Evolutionary conservation across 345 rosid genomes (phyloP).

Genomic region (Geranium rotundifolium): DNA sequence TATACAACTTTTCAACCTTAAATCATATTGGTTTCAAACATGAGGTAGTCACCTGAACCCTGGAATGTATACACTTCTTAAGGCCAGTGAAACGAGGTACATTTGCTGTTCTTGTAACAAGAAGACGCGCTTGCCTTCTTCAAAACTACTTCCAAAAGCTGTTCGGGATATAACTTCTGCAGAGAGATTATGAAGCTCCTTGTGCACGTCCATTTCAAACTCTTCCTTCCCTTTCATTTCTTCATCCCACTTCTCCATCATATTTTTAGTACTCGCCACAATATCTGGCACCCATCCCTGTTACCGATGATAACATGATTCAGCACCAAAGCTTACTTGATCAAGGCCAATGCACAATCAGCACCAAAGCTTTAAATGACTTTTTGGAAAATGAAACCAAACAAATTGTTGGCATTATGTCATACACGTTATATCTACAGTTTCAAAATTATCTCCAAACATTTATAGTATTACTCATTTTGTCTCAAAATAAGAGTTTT

Average conservation of each 20-base stretch:
- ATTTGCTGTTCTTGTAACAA: conserved; percentile 58
- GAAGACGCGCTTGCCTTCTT: conserved; percentile 66
- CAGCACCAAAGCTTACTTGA: too few species aligned
- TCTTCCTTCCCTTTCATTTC: conserved; percentile 40
- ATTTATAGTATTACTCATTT: too few species aligned
- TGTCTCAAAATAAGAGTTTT: too few species aligned
- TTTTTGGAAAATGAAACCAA: too few species aligned
- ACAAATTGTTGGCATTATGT: too few species aligned
- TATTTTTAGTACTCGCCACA: conserved; percentile 29
- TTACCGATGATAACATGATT: too few species aligned
- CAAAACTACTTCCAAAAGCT: conserved; percentile 73
- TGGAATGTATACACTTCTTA: conserved; percentile 56
- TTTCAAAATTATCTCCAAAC: too few species aligned
- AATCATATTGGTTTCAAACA: too few species aligned
- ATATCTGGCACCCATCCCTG: conserved; percentile 72
- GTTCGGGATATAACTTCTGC: conserved; percentile 72
- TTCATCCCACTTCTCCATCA: conserved; percentile 63
- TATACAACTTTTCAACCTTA: too few species aligned
- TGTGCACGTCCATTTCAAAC: conserved; percentile 54
- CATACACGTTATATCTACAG: too few species aligned
- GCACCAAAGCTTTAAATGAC: too few species aligned
- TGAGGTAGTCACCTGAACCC: conserved; percentile 50
- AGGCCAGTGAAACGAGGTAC: conserved; percentile 40
- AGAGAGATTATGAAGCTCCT: conserved; percentile 49
- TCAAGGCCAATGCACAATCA: too few species aligned